These are phyloP conservation scores for Podaxis sp. DNA, from an alignment of 768 basidiomycete genomes.

Conservation along the genomic window DNA sequence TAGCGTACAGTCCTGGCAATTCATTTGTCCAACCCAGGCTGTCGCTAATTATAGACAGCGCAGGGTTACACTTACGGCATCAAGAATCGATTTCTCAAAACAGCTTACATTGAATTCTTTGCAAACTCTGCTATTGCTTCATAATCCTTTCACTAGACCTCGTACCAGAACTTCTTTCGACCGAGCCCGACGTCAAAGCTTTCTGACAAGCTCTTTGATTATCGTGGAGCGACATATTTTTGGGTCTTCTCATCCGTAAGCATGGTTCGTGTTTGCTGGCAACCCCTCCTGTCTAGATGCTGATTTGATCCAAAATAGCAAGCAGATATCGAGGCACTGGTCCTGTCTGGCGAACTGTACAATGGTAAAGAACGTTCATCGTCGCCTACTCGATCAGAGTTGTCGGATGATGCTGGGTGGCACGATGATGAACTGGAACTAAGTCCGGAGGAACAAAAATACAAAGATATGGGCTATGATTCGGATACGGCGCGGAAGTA, in stretches of 20 bases:
- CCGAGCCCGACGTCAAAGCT: background rate
- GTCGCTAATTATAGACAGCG: background rate
- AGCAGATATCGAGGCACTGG: constrained; percentile 64
- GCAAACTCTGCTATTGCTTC: background rate
- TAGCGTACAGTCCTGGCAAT: background rate
- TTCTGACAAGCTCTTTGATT: background rate
- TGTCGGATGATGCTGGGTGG: constrained; percentile 54
- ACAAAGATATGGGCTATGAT: constrained; percentile 45
- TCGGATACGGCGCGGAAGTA: constrained; percentile 40
- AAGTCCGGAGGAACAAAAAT: constrained; percentile 36
- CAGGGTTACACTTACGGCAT: background rate
- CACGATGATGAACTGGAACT: constrained; percentile 46
- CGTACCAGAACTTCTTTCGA: too few species aligned
- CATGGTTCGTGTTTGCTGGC: constrained; percentile 10
- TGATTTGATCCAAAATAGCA: constrained; percentile 18
- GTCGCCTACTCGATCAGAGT: constrained; percentile 66
- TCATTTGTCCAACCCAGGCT: too few species aligned
- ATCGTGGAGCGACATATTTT: background rate
- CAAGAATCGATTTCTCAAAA: background rate
- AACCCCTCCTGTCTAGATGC: background rate
- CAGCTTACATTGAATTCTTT: background rate
- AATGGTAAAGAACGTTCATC: constrained; percentile 50
- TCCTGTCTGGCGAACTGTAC: constrained; percentile 79
- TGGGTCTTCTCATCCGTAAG: background rate
- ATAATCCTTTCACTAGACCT: background rate